Evolutionary conservation across 2,329 filamentous ascomycete species (phyloP).

Genomic region (Penicillium sp.): DNA sequence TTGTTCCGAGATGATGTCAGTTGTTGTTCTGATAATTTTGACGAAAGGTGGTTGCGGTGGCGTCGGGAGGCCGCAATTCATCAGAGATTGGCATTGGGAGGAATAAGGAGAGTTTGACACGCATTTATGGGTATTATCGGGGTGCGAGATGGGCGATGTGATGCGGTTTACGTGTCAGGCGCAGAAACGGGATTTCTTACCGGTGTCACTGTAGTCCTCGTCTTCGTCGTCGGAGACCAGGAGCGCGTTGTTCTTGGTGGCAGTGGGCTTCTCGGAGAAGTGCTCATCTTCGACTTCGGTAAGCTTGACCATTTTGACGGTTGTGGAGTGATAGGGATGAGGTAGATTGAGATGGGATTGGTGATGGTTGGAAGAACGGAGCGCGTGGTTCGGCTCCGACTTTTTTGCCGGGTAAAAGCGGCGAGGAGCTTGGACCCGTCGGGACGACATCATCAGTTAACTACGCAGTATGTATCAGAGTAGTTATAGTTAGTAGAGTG

Average conservation of each 20-base stretch:
- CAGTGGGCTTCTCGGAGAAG: conserved; percentile 65
- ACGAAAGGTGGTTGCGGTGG: not conserved
- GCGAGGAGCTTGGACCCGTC: conserved; percentile 30
- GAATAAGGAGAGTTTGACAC: not conserved
- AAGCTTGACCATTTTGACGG: conserved; percentile 77
- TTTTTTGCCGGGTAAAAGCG: conserved; percentile 39
- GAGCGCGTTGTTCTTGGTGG: conserved; percentile 54
- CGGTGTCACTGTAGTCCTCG: conserved; percentile 80
- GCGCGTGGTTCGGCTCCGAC: conserved; percentile 31
- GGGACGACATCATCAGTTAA: conserved; percentile 11
- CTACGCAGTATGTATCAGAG: too few species aligned
- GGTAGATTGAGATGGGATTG: conserved; percentile 6
- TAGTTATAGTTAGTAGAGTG: too few species aligned
- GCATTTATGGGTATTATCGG: not conserved
- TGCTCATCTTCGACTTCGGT: conserved; percentile 96
- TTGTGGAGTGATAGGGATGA: conserved; percentile 3
- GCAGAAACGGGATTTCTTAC: conserved; percentile 46
- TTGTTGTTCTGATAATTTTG: conserved; percentile 6
- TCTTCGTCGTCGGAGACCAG: conserved; percentile 54
- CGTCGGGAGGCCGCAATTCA: not conserved
- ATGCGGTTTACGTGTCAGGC: conserved; percentile 7
- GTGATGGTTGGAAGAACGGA: conserved; percentile 24
- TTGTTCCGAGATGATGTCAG: conserved; percentile 5
- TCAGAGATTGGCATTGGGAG: not conserved
- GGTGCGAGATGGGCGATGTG: not conserved